Base-by-base conservation (phyloP, 2,329 filamentous ascomycete genomes). In the Aureobasidium lini region DNA sequence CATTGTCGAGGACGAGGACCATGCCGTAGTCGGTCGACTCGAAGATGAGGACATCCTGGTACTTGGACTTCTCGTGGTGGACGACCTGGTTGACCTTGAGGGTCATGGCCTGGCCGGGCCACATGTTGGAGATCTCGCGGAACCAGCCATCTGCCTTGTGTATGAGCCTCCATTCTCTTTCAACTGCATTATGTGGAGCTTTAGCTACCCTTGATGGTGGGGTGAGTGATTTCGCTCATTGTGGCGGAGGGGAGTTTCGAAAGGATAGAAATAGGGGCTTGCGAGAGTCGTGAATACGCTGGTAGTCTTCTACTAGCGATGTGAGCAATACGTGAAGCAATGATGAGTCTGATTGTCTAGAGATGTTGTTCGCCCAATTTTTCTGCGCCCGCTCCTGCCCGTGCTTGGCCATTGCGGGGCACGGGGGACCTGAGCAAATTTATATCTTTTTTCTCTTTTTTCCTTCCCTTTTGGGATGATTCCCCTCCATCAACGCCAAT, bases 21-120 rank as follows among this genome's bases (percentile, higher is more conserved):
- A 86, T 95, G 76, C 94, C 94, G 76, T 97, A 89, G 83, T 97
- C 86, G 80, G 88, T 95, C 69, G 90, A 96, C 83, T 99, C 89
- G 81, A 99, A 99, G 81, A 97, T 90, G 70, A 99, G 86, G 66
- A 99, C 93, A 73, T 99, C 94, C 79, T 99, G 94, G 82, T 96
- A 99, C 82, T 95, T 82, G 82, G 89, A 94, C 85, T 96, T 97
- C 82, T 99, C 94, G 82, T 97, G 93, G 84, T 96, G 92, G 64
- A 99, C 83, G 72, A 99, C 87, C 82, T 96, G 90, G 76, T 99
- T 93, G 77, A 99, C 94, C 78, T 89, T 91, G 74, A 96, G 87
- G 68, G 89, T 96, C 93, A 97, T 97, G 75, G 94, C 94, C 81
- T 97, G 94, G 75, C 94, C 90, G 64, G 94, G 93, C 94, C 94